Base-by-base conservation (phyloP, 1,284 basidiomycete genomes). In the Ustilago nuda region DNA sequence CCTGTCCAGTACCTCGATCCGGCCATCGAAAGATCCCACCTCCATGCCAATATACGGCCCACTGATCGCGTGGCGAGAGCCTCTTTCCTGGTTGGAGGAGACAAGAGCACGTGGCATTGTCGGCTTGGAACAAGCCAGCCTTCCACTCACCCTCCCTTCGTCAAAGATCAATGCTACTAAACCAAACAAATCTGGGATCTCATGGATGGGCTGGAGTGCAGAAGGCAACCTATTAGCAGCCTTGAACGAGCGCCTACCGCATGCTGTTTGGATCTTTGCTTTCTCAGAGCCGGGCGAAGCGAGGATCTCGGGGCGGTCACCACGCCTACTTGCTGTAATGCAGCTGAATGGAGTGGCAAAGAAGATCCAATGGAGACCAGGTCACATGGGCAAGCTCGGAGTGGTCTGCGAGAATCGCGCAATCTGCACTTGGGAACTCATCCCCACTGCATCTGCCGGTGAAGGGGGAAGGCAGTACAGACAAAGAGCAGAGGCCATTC, bases 351-450 rank as follows among this genome's bases (percentile, higher is more conserved):
- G 89, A 48, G 87, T 90, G 1, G 89, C 94, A 19, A 80, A 89
- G 23, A 89, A 89, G 54, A 90, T 90, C 17, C 88, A 88, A 54
- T 94, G 93, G 93, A 93, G 93, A 82, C 92, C 93, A 30, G 89
- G 90, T 11, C 89, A 91, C 30, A 48, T 58, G 0, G 92, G 91
- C 5, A 91, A 88, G 61, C 86, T 94, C 27, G 90, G 88, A 0
- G 78, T 92, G n/a, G 92, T 91, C 71, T 92, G 91, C 78, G 91
- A 91, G 17, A 89, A 86, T 50, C 89, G 89, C 53, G 90, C 91
- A 61, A 84, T 94, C 43, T 93, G 92, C 84, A 89, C 89, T 12
- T 94, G 93, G 93, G 92, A 91, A 51, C 52, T 76, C 37, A 55
- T 78, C n/a, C 32, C 62, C 2, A 39, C 52, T 12, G 33, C 61